A percentile compares a stretch with the other conserved stretches of the same genome.
These are phyloP conservation scores for Xylariaceae sp. DNA, from an alignment of 2,329 filamentous ascomycete species.

Conservation along the genomic window DNA sequence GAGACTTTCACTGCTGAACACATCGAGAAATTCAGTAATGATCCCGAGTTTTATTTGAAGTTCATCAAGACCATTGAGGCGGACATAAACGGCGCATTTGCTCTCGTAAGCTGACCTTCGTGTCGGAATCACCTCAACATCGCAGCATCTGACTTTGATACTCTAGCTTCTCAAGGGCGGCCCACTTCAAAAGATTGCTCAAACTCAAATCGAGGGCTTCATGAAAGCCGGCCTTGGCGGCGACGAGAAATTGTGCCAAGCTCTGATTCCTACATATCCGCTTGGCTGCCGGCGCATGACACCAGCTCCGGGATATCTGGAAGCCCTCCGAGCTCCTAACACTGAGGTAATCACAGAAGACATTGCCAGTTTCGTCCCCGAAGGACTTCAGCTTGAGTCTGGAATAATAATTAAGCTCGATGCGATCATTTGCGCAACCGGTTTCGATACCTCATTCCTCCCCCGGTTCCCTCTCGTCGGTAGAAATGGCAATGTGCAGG, in stretches of 20 bases:
- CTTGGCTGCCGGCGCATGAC: conserved; percentile 48
- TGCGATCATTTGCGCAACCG: conserved; percentile 54
- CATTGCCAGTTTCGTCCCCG: conserved; percentile 43
- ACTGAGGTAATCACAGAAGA: conserved; percentile 44
- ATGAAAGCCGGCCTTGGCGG: conserved; percentile 46
- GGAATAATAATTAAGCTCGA: conserved; percentile 51
- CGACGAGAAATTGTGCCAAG: conserved; percentile 46
- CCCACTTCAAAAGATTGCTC: conserved; percentile 39
- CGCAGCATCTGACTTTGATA: conserved; percentile 8
- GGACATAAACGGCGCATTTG: conserved; percentile 42
- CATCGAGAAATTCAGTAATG: conserved; percentile 44
- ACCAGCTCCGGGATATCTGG: conserved; percentile 47
- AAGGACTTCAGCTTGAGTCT: conserved; percentile 45
- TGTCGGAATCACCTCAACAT: background rate
- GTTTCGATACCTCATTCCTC: conserved; percentile 51
- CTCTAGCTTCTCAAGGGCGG: conserved; percentile 37
- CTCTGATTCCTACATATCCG: conserved; percentile 47
- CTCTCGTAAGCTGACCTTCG: conserved; percentile 33
- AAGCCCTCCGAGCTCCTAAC: conserved; percentile 43
- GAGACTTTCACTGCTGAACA: conserved; percentile 42
- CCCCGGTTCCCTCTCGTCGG: conserved; percentile 50
- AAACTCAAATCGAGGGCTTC: conserved; percentile 39
- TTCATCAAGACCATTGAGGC: conserved; percentile 46
- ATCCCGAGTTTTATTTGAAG: conserved; percentile 42
- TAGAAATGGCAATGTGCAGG: conserved; percentile 47